phyloP scores from a whole-genome alignment of 345 rosid genomes.

The Populus davidiana region DNA sequence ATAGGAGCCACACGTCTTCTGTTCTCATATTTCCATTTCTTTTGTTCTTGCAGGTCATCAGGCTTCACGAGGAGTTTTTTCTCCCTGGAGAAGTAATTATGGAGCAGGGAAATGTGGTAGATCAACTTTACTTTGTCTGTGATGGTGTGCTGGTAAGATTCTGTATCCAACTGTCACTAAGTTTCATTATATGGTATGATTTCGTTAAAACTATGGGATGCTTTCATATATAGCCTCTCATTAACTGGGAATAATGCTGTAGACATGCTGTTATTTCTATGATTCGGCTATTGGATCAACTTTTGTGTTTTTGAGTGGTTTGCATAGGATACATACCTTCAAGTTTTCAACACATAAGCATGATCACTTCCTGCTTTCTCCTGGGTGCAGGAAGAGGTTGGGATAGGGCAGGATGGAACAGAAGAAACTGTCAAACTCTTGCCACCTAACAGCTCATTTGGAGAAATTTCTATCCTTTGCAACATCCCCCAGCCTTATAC shows the following conservation, averaged over 20 bases:
- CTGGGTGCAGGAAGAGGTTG: conserved; percentile 58
- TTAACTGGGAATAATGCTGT: neutral
- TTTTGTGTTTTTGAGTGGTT: neutral
- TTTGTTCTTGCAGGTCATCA: conserved; percentile 48
- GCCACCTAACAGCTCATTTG: conserved; percentile 67
- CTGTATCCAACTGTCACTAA: neutral
- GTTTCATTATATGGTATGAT: neutral
- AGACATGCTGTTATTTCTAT: neutral
- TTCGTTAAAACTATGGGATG: neutral
- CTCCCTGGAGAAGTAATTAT: conserved; percentile 93
- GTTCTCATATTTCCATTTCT: neutral
- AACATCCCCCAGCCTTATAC: conserved; percentile 92
- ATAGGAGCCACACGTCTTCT: neutral
- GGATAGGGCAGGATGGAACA: conserved; percentile 65
- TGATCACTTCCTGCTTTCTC: neutral
- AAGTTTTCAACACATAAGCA: conserved; percentile 4
- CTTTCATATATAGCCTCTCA: neutral
- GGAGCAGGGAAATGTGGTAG: conserved; percentile 87
- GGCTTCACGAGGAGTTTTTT: conserved; percentile 92
- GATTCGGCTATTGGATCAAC: neutral
- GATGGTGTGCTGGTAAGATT: conserved; percentile 73
- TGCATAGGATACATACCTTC: neutral
- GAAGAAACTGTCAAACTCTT: conserved; percentile 63
- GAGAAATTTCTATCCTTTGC: conserved; percentile 86
- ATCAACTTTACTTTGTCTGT: conserved; percentile 90